Base-by-base conservation (phyloP, 2,329 filamentous ascomycete genomes). In the Aspergillus sergii region DNA sequence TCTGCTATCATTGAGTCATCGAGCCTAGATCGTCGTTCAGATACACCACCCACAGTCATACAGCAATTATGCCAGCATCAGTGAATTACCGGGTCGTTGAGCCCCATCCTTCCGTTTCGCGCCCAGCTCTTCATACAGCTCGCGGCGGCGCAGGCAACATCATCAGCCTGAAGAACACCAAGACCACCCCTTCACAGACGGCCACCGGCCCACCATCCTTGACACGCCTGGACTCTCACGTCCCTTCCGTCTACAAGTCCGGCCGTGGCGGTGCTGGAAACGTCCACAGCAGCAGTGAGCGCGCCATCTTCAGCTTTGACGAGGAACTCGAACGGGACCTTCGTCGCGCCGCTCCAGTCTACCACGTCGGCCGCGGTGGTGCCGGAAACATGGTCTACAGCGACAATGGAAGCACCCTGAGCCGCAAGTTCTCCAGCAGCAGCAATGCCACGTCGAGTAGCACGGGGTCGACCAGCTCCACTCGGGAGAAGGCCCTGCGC, bases 221-320 rank as follows among this genome's bases (percentile, higher is more conserved):
- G 67, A 77, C 83, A 58, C 80, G 81, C 60, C 81, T 87, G 62
- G 77, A 81, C 67, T 79, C 78, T 39, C 81, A 80, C 59, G 58
- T 75, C 63, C 71, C 82, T 69, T 59, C 71, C 32, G 74, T 74
- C 57, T 81, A 78, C 75, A 78, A 70, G 34, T 78, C 81, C 41
- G 85, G 85, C 62, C 83, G 85, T 56, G 85, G 85, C 60, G 85
- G 85, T 51, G 83, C 83, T 19, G 85, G 85, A 66, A 87, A 87
- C 72, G 78, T 86, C 66, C 81, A 84, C 78, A 76, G 71, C 70
- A 79, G 78, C 72, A 78, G 76, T 64, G 84, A 89, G 69, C 82
- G 85, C 46, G 82, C 85, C 72, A 88, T 89, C 74, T 89, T 89
- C 82, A 85, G 83, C 76, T 89, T 89, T 77, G 87, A 89, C 74